Evolutionary conservation across 192 early-diverging fungal genomes (phyloP).

Genomic region (Nowakowskiella sp.): DNA sequence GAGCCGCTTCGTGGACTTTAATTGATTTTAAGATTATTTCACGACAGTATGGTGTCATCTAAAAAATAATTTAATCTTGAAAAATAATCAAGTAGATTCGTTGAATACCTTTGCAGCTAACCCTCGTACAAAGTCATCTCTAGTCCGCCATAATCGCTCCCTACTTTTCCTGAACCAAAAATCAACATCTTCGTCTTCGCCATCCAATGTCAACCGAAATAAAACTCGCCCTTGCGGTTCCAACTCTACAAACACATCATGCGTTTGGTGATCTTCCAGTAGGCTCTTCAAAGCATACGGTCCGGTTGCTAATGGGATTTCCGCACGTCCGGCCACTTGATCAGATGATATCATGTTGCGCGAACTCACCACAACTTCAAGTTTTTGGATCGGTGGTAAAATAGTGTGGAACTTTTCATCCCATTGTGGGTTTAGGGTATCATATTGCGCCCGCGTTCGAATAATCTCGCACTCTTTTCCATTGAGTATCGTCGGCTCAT

Average conservation of each 20-base stretch:
- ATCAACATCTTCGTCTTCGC: slow-evolving; percentile 48
- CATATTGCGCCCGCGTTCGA: slow-evolving; percentile 34
- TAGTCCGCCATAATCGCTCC: slow-evolving; percentile 37
- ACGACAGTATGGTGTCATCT: slow-evolving; percentile 32
- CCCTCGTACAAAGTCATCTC: slow-evolving; percentile 43
- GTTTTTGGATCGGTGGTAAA: slow-evolving; percentile 36
- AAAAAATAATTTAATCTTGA: slow-evolving; percentile 8
- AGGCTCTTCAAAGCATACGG: slow-evolving; percentile 31
- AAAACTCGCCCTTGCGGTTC: slow-evolving; percentile 49
- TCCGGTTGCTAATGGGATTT: slow-evolving; percentile 27
- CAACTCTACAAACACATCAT: slow-evolving; percentile 48
- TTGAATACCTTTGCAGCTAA: slow-evolving; percentile 25
- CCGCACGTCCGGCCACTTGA: slow-evolving; percentile 39
- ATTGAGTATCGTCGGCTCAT: slow-evolving; percentile 27
- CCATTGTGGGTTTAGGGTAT: slow-evolving; percentile 47
- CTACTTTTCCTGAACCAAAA: slow-evolving; percentile 45
- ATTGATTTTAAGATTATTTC: slow-evolving; percentile 38
- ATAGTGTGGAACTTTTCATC: slow-evolving; percentile 47
- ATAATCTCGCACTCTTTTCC: slow-evolving; percentile 36
- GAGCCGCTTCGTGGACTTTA: slow-evolving; percentile 46
- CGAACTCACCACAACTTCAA: slow-evolving; percentile 39
- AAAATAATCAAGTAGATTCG: neutral
- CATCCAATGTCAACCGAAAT: slow-evolving; percentile 45
- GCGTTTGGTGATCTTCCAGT: slow-evolving; percentile 46
- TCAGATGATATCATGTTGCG: slow-evolving; percentile 44